These are phyloP conservation scores for Chaetomium tenue DNA, from an alignment of 495 filamentous ascomycete species.

Conservation along the genomic window DNA sequence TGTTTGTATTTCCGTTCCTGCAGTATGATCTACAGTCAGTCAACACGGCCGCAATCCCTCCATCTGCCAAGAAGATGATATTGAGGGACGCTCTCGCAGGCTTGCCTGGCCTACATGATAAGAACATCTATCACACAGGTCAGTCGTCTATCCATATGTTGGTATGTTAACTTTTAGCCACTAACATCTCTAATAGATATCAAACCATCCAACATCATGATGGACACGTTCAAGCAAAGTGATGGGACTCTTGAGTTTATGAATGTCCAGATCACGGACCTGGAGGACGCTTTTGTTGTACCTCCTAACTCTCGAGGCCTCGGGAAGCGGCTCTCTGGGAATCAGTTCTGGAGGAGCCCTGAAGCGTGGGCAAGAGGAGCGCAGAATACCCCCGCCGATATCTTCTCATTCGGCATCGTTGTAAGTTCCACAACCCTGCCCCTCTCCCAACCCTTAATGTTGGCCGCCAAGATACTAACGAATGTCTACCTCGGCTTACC, in stretches of 20 bases:
- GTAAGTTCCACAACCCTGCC: neutral
- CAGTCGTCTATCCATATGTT: neutral
- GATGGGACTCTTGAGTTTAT: neutral
- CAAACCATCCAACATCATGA: slow-evolving; percentile 16
- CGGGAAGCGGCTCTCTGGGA: slow-evolving; percentile 12
- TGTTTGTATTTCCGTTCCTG: slow-evolving; percentile 13
- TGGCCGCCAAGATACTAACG: neutral
- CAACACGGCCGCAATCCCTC: neutral
- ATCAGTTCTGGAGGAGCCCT: slow-evolving; percentile 18
- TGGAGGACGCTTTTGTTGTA: slow-evolving; percentile 7
- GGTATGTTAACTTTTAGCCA: neutral
- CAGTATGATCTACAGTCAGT: slow-evolving; percentile 7
- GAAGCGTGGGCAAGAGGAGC: slow-evolving; percentile 16
- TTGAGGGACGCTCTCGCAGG: slow-evolving; percentile 10
- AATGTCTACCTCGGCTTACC: no score
- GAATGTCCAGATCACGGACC: slow-evolving; percentile 10
- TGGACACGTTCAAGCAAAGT: slow-evolving; percentile 1
- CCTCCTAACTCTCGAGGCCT: slow-evolving; percentile 13
- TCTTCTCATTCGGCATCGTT: slow-evolving; percentile 14
- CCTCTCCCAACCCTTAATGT: neutral
- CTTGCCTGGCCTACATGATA: slow-evolving; percentile 12
- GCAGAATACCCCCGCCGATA: slow-evolving; percentile 16
- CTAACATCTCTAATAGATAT: slow-evolving; percentile 14
- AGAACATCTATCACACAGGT: slow-evolving; percentile 14
- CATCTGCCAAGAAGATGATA: slow-evolving; percentile 12